Conservation (phyloP, 768 basidiomycete species). For the Imleria badia region DNA sequence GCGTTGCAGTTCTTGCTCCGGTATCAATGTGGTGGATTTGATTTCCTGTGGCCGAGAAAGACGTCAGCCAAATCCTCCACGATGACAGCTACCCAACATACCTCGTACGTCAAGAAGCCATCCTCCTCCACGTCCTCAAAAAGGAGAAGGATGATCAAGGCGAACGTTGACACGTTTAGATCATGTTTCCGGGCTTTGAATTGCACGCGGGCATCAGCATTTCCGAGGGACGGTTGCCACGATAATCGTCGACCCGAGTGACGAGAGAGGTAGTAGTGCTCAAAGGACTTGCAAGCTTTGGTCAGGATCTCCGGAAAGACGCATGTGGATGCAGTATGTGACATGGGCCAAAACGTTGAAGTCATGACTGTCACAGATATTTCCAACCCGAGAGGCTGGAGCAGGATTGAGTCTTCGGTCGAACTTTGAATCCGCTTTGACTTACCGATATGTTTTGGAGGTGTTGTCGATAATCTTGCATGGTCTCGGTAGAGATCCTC, state of each 20-base stretch:
- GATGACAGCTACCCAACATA: conserved; percentile 32
- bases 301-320: conserved; percentile 64
- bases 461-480: conserved; percentile 66
- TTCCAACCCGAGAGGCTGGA: conserved; percentile 72
- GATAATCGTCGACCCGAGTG: conserved; percentile 89
- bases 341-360: conserved; percentile 94
- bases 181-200: conserved; percentile 86
- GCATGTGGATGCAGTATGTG: conserved; percentile 62
- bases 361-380: conserved; percentile 93
- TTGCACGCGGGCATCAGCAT: conserved; percentile 79
- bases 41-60: conserved; percentile 64
- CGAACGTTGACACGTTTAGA: conserved; percentile 89
- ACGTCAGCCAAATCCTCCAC: not conserved
- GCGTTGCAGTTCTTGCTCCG: conserved; percentile 79
- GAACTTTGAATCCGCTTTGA: not conserved
- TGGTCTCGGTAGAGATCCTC: conserved; percentile 81
- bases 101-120: conserved; percentile 75
- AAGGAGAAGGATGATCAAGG: conserved; percentile 80
- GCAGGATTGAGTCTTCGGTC: conserved; percentile 8
- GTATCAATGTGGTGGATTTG: conserved; percentile 68
- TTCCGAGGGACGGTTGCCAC: conserved; percentile 90
- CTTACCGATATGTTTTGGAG: conserved; percentile 62
- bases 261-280: conserved; percentile 83
- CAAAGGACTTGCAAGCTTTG: conserved; percentile 71
- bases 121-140: conserved; percentile 73